Base-by-base conservation (phyloP, 139 green algal genomes). In the Micractinium sp. region DNA sequence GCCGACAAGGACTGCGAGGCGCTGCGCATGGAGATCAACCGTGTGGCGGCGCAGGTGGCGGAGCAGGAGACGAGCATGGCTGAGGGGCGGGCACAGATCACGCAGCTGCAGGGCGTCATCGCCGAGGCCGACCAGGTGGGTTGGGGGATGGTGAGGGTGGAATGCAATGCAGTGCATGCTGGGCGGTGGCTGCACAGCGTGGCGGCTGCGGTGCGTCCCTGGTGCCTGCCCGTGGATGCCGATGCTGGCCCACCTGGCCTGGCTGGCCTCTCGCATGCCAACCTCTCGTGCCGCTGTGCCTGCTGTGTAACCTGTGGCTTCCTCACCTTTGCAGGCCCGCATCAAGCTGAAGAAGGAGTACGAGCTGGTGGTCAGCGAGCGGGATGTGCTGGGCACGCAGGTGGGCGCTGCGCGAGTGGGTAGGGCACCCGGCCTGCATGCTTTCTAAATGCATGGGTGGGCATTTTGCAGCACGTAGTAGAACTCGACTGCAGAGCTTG, bases 1-100 rank as follows among this genome's bases (percentile, higher is more conserved):
- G 95, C 98, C 23, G 95, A 98, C 90, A 98, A 98, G 92, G 96
- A 99, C 92, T 97, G 97, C 82, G 96, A 98, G 89, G 90, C 86
- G 0, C 92, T 98, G 88, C 93, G 94, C 20, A 92, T 95, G 77
- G 96, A 99, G 92, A 87, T 98, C n/a, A 94, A 95, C 61, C 86
- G 86, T 7, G 78, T 90, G 56, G 78, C 66, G 29, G 36, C 78
- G 33, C 56, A 90, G 27, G 87, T 91, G 67, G 76, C 80, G 78
- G 96, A 98, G 88, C 95, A 95, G 33, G 96, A 98, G 86, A 85
- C 82, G 0, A 94, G 95, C 3, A 96, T 97, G 35, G 61, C 71
- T 1, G 89, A 71, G 0, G 94, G 97, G 85, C 93, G 94, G 71
- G 90, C 91, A 0, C 95, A 98, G 91, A 94, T 97, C 38, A 92